A percentile compares a stretch with the other conserved stretches of the same genome.
Conservation (phyloP, 2,329 filamentous ascomycete genomes). For the Cladophialophora bantiana region DNA sequence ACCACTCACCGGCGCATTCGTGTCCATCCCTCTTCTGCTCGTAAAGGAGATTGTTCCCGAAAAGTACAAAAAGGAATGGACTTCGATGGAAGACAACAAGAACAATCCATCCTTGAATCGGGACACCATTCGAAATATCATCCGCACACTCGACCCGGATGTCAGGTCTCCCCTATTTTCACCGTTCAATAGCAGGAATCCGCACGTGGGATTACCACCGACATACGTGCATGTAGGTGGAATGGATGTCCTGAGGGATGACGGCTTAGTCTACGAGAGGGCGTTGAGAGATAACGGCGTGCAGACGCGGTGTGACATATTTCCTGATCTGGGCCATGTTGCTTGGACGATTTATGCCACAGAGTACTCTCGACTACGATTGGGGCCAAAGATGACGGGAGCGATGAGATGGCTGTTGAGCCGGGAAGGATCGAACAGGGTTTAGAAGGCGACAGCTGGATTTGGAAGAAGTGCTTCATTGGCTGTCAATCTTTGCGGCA, state of each 20-base stretch:
- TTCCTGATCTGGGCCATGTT: constrained; percentile 7
- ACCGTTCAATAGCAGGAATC: constrained; percentile 26
- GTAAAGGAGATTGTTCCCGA: constrained; percentile 17
- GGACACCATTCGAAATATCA: constrained; percentile 1
- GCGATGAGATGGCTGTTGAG: constrained; percentile 18
- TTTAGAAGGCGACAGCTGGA: neutral
- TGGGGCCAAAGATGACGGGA: constrained; percentile 19
- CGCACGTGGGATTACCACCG: constrained; percentile 49
- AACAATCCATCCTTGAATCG: constrained; percentile 5
- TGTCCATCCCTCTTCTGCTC: constrained; percentile 17
- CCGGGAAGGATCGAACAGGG: neutral
- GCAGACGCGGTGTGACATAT: constrained; percentile 8
- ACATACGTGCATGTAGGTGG: constrained; percentile 23
- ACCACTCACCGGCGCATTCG: constrained; percentile 15
- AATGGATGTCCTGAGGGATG: constrained; percentile 20
- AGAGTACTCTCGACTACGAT: constrained; percentile 5
- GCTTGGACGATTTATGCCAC: constrained; percentile 20
- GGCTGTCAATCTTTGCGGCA: neutral
- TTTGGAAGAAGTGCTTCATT: neutral
- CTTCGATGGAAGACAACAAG: constrained; percentile 15
- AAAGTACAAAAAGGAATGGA: constrained; percentile 12
- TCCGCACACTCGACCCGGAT: constrained; percentile 7
- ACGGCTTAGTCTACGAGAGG: constrained; percentile 19
- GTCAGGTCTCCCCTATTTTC: constrained; percentile 10
- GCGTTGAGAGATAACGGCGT: constrained; percentile 12